Evolutionary conservation across 2,329 filamentous ascomycete genomes (phyloP).

Genomic region (Stachybotrys chartarum): DNA sequence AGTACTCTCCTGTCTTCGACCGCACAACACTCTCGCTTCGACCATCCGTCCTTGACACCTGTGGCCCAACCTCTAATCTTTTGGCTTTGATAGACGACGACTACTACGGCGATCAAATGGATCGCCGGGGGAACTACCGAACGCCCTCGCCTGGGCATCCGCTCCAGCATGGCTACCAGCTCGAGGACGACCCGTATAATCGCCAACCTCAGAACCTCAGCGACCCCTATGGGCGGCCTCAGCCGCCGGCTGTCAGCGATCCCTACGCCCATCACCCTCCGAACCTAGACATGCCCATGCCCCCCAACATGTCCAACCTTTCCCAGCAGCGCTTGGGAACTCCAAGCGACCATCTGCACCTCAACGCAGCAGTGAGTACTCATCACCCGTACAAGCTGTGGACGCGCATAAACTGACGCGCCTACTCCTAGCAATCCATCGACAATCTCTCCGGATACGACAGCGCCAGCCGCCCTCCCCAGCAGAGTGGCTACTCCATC

Average conservation of each 20-base stretch:
- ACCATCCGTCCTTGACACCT: constrained; percentile 12
- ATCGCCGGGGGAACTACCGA: constrained; percentile 43
- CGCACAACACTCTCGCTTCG: background rate
- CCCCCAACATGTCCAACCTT: background rate
- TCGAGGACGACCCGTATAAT: constrained; percentile 70
- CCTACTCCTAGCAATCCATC: constrained; percentile 38
- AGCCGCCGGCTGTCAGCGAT: background rate
- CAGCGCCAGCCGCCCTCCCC: constrained; percentile 35
- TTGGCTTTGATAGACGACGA: constrained; percentile 41
- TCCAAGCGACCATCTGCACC: constrained; percentile 68
- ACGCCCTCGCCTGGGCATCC: constrained; percentile 74
- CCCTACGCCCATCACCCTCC: constrained; percentile 13
- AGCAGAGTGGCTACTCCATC: constrained; percentile 62
- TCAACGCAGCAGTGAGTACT: constrained; percentile 73
- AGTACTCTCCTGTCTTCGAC: background rate
- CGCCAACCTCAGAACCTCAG: constrained; percentile 26
- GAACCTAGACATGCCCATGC: constrained; percentile 20
- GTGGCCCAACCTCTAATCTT: constrained; percentile 3
- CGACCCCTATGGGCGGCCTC: constrained; percentile 1
- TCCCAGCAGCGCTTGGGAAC: constrained; percentile 37
- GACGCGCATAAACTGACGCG: background rate
- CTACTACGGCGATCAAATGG: constrained; percentile 55
- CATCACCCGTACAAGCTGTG: background rate
- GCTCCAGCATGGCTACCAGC: constrained; percentile 67
- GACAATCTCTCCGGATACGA: constrained; percentile 43